Evolutionary conservation across 192 early-diverging fungal species (phyloP), one percentile per base, ranked within the genome.

Genomic region (Umbelopsis vinacea): DNA sequence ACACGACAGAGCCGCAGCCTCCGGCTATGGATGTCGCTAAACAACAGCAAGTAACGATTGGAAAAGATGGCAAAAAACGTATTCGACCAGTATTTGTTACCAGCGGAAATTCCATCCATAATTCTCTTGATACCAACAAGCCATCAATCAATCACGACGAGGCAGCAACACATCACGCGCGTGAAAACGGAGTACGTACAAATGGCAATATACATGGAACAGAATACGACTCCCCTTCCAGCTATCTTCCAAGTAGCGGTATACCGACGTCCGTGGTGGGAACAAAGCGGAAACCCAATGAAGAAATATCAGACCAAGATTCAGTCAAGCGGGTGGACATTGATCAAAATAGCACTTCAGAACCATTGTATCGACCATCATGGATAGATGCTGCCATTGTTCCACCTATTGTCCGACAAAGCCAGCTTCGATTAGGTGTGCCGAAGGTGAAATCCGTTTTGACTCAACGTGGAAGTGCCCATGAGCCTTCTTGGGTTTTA

Each of bases 21-120:
- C 60, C 46, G 76, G 38, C 22, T 22, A 33, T 63, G 33, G 57
- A 63, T 26, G 26, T 63, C 33, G 57, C 57, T 37, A 63, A 63
- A 63, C 57, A 83, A 24, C 91, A 92, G 69, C 79, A 69, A 1
- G 87, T 93, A 37, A 88, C 92, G 0, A 79, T 88, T 53, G 93
- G 91, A 9, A 90, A 89, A 48, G 87, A 91, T 71, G 96, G 96
- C 9, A 92, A 93, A 79, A 94, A 92, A 63, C 84, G 96, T 11
- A 95, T 98, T 29, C 88, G 89, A 29, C 96, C 93, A 6, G 50
- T 88, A 17, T 63, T 63, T 63, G 29, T 63, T 26, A 63, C 26
- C 35, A 63, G 29, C 6, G 17, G 33, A 3, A 63, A 63, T 14
- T 14, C 26, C 3, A 63, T 37, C 29, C 26, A 29, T 17, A 63